Evolutionary conservation across 129 eudicot genomes (phyloP), one percentile per base, ranked within the genome.

Genomic region (Flaveria brownii): DNA sequence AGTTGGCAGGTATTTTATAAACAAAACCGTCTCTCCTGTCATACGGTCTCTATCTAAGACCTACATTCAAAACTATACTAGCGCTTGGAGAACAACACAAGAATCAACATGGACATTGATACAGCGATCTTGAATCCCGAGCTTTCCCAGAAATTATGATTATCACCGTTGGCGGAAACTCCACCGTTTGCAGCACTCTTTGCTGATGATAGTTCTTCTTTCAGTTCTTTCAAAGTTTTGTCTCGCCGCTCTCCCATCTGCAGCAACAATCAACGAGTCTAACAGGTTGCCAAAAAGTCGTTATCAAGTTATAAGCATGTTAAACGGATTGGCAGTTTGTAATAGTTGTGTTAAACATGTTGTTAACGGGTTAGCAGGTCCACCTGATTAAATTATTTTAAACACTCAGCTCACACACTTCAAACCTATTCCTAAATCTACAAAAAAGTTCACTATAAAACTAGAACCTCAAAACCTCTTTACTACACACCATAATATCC

Each of bases 201-300:
- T 28, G 87, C 57, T 47, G 87, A 85, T 51, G 87, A 87, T 49
- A 94, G 49, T 75, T 94, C 89, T 65, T 91, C 96, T 79, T 80
- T 84, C 50, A 94, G 80, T 76, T 94, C 97, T 77, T 91, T 87
- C 66, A 94, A 52, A 13, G 92, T 92, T 72, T 87, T 86, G 70
- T 94, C 98, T 76, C 93, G 79, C 68, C 97, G 84, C 80, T 91
- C 98, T 52, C 96, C 97, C 93, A 78, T 87, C 98, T 94, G 78
- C 16, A 73, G 11, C 13, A 3, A 20, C 28, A 56, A 25, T 25
- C 25, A 47, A 47, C 16, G 16, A 4, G 54, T 47, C 54, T 10
- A 43, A 2, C 11, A 43, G 11, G 13, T 45, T 17, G 11, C 17
- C 2, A 18, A 55, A 2, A 22, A 20, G 62, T n/a, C n/a, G 15